These are phyloP conservation scores for Aspergillus olivimuriae DNA, from an alignment of 495 filamentous ascomycete species.

Conservation along the genomic window DNA sequence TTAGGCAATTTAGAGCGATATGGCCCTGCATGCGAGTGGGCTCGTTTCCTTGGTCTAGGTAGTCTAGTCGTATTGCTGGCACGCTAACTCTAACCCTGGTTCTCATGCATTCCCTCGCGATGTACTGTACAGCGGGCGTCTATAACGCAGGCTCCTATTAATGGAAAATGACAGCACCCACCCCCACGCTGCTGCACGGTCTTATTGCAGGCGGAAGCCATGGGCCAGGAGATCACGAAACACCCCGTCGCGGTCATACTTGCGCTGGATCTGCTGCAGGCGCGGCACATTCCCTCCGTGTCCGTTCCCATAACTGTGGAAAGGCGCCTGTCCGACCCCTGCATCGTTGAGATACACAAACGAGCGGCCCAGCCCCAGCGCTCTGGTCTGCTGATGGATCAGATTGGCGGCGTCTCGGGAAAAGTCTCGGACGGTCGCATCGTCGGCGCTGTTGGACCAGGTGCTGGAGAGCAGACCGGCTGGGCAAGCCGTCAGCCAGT, in stretches of 20 bases:
- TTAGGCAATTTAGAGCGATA: neutral
- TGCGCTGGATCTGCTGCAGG: slow-evolving; percentile 22
- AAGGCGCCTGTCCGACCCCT: slow-evolving; percentile 17
- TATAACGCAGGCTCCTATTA: no score
- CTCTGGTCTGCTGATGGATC: slow-evolving; percentile 11
- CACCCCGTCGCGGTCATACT: slow-evolving; percentile 33
- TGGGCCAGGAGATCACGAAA: slow-evolving; percentile 4
- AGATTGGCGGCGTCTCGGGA: slow-evolving; percentile 6
- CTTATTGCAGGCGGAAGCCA: slow-evolving; percentile 2
- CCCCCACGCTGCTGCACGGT: no score
- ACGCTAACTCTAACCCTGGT: no score
- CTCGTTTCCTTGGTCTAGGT: no score
- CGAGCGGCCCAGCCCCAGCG: slow-evolving; percentile 10
- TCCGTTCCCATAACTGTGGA: slow-evolving; percentile 38
- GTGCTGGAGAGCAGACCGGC: slow-evolving; percentile 11
- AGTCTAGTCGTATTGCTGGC: no score
- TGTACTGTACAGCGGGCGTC: no score
- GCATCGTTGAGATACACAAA: slow-evolving; percentile 28
- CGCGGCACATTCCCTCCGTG: slow-evolving; percentile 19
- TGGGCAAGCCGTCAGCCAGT: no score
- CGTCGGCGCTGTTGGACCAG: slow-evolving; percentile 16
- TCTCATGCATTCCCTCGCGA: no score
- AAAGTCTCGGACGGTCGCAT: slow-evolving; percentile 9
- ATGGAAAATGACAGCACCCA: no score
- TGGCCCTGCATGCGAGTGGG: neutral